Conservation (phyloP, 2,329 filamentous ascomycete genomes). For the Nothomitra cinnamomea region DNA sequence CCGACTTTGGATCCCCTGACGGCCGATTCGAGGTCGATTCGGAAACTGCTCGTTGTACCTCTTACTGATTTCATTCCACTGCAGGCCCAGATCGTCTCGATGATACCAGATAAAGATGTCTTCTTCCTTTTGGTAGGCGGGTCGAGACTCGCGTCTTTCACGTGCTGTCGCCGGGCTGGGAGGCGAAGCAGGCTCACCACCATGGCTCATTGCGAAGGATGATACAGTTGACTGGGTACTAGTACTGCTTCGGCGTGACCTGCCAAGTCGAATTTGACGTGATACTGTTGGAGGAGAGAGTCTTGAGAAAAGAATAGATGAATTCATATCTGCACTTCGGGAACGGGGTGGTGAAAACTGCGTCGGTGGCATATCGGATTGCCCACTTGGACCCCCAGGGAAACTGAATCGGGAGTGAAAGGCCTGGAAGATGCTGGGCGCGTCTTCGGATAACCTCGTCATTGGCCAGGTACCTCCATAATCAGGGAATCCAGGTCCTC, state of each 20-base stretch:
- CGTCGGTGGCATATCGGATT: background rate
- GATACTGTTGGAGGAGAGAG: background rate
- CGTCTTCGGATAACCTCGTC: background rate
- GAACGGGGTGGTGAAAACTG: background rate
- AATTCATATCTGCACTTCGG: background rate
- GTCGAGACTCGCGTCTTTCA: background rate
- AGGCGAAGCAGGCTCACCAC: background rate
- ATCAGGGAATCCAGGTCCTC: background rate
- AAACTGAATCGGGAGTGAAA: background rate
- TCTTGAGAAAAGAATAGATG: background rate
- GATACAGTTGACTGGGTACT: slow-evolving; percentile 1
- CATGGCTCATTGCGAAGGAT: background rate
- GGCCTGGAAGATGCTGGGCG: background rate
- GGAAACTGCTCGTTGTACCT: slow-evolving; percentile 1
- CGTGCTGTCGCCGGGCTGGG: background rate
- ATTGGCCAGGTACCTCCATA: background rate
- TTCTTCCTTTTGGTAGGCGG: slow-evolving; percentile 2
- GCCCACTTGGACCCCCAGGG: background rate
- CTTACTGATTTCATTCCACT: slow-evolving; percentile 2
- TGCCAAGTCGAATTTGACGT: background rate
- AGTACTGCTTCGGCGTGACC: background rate
- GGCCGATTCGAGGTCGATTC: background rate
- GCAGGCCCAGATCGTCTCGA: background rate
- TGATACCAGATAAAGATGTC: slow-evolving; percentile 2
- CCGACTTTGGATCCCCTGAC: slow-evolving; percentile 2